Evolutionary conservation across 1,284 basidiomycete genomes (phyloP).

Genomic region (Pseudozyma pruni): DNA sequence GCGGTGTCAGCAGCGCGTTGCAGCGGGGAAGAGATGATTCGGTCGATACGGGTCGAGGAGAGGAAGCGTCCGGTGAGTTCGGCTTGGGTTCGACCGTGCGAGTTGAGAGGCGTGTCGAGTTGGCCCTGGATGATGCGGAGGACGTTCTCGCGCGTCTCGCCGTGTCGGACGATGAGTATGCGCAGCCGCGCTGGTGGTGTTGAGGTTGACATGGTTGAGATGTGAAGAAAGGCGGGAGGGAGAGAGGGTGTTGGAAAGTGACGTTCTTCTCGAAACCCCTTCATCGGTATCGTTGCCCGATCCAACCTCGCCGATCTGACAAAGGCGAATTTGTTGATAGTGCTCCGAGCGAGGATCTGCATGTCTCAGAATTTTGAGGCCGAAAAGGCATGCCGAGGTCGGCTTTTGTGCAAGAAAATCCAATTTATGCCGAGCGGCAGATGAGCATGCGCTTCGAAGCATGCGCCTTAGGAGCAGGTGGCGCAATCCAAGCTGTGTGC

Average conservation of each 20-base stretch:
- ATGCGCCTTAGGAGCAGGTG: too few species aligned
- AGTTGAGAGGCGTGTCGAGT: slow-evolving; percentile 63
- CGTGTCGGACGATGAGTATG: slow-evolving; percentile 62
- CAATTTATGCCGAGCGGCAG: too few species aligned
- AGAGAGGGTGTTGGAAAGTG: not conserved
- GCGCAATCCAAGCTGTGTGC: too few species aligned
- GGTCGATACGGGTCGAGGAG: slow-evolving; percentile 43
- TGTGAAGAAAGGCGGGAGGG: too few species aligned
- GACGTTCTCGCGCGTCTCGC: slow-evolving; percentile 65
- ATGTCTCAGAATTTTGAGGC: too few species aligned
- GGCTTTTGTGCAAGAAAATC: too few species aligned
- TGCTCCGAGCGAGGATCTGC: too few species aligned
- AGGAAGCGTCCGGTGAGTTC: slow-evolving; percentile 48
- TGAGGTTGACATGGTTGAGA: not conserved
- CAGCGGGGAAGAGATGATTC: slow-evolving; percentile 59
- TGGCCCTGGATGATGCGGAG: slow-evolving; percentile 65
- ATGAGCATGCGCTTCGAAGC: too few species aligned
- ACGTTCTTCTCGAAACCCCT: not conserved
- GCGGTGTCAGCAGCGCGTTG: slow-evolving; percentile 51
- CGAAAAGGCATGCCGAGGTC: too few species aligned
- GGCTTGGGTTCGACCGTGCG: slow-evolving; percentile 56
- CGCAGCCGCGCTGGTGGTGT: slow-evolving; percentile 24
- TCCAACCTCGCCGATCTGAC: too few species aligned
- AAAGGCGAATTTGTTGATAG: too few species aligned
- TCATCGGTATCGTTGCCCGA: too few species aligned